Percentiles rank a stretch among this genome's conserved stretches.
Conservation (phyloP, 2,329 filamentous ascomycete genomes). For the Claviceps sp. region DNA sequence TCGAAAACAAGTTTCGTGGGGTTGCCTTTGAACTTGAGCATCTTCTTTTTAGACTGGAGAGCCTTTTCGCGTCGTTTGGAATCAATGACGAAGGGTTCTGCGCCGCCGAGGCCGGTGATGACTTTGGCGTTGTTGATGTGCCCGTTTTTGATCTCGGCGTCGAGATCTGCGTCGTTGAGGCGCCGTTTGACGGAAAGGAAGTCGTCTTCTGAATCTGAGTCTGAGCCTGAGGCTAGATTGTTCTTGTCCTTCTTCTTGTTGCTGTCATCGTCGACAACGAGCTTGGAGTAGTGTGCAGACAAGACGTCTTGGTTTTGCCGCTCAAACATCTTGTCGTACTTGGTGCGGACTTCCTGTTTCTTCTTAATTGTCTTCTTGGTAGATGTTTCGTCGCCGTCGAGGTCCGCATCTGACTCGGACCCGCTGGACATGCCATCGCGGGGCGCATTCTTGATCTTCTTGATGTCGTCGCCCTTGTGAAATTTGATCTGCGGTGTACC, state of each 20-base stretch:
- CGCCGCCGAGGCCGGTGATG: slow-evolving; percentile 54
- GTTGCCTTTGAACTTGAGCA: slow-evolving; percentile 79
- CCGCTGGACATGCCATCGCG: slow-evolving; percentile 52
- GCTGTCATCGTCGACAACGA: slow-evolving; percentile 52
- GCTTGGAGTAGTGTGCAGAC: slow-evolving; percentile 83
- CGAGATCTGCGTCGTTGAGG: slow-evolving; percentile 56
- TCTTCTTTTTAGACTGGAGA: slow-evolving; percentile 88
- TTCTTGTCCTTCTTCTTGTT: slow-evolving; percentile 33
- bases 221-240: slow-evolving; percentile 40
- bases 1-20: slow-evolving; percentile 82
- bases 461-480: slow-evolving; percentile 76
- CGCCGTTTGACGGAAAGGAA: slow-evolving; percentile 84
- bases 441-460: slow-evolving; percentile 75
- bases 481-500: slow-evolving; percentile 91
- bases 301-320: slow-evolving; percentile 90
- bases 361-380: slow-evolving; percentile 46
- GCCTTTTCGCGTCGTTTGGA: slow-evolving; percentile 92
- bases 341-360: slow-evolving; percentile 70
- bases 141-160: slow-evolving; percentile 33
- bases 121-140: slow-evolving; percentile 37
- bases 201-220: slow-evolving; percentile 33
- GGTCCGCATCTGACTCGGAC: slow-evolving; percentile 42
- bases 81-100: slow-evolving; percentile 70
- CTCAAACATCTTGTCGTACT: slow-evolving; percentile 97
- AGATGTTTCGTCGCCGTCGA: slow-evolving; percentile 21